Conservation (phyloP, 768 basidiomycete species). For the Tubosaeta brunneosetosa region DNA sequence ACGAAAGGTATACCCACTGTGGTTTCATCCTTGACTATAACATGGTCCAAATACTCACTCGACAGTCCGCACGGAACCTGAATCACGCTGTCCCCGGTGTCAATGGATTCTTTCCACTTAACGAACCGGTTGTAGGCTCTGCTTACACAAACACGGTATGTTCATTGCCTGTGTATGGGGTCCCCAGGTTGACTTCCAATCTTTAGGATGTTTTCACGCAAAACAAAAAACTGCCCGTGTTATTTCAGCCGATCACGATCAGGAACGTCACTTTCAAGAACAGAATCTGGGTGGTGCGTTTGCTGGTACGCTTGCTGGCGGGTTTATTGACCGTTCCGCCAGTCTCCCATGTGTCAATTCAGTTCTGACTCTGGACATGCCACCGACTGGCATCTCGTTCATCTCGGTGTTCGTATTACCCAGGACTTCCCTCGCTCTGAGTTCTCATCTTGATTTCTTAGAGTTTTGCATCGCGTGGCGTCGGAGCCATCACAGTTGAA, state of each 20-base stretch:
- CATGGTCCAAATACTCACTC: no score
- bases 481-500: no score
- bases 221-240: slow-evolving; percentile 33
- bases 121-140: slow-evolving; percentile 7
- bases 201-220: slow-evolving; percentile 37
- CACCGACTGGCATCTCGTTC: slow-evolving; percentile 81
- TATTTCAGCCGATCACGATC: slow-evolving; percentile 58
- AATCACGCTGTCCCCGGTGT: no score
- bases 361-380: slow-evolving; percentile 68
- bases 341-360: slow-evolving; percentile 85
- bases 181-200: background rate
- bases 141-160: slow-evolving; percentile 24
- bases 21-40: no score
- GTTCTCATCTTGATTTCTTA: no score
- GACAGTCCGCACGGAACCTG: no score
- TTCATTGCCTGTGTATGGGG: slow-evolving; percentile 2
- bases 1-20: no score
- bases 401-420: slow-evolving; percentile 50
- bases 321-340: background rate
- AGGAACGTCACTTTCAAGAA: slow-evolving; percentile 59
- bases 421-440: background rate
- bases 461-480: no score
- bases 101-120: no score
- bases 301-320: background rate
- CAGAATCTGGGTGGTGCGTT: slow-evolving; percentile 56